Evolutionary conservation across 2,329 filamentous ascomycete genomes (phyloP).

Genomic region (Penicillium nordicum): DNA sequence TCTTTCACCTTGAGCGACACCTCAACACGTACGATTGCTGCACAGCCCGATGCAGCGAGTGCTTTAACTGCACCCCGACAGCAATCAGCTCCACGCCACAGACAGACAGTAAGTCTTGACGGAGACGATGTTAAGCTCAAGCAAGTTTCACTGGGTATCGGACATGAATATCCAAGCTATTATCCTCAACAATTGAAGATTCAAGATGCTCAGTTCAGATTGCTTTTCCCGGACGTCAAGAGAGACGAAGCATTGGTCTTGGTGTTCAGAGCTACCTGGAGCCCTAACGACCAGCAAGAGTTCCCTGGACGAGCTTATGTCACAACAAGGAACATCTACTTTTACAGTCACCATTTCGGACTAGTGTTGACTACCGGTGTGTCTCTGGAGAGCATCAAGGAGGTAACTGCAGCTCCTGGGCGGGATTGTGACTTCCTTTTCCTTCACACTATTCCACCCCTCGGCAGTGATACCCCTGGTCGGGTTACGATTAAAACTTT

Average conservation of each 20-base stretch:
- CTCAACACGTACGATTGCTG: conserved; percentile 20
- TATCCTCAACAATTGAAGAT: conserved; percentile 80
- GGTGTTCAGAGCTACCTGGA: conserved; percentile 92
- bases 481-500: conserved; percentile 89
- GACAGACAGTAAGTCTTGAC: conserved; percentile 57
- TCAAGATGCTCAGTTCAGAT: conserved; percentile 89
- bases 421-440: conserved; percentile 92
- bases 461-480: conserved; percentile 61
- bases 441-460: conserved; percentile 68
- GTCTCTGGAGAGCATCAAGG: conserved; percentile 70
- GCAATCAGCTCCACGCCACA: conserved; percentile 41
- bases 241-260: conserved; percentile 78
- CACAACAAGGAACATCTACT: conserved; percentile 83
- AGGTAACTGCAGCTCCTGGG: conserved; percentile 85
- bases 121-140: conserved; percentile 39
- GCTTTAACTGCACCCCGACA: conserved; percentile 21
- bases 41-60: conserved; percentile 21
- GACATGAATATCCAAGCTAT: conserved; percentile 62
- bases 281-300: conserved; percentile 68
- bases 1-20: conserved; percentile 27
- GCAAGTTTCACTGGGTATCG: conserved; percentile 30
- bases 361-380: conserved; percentile 80
- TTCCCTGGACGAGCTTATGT: conserved; percentile 85
- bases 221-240: conserved; percentile 79
- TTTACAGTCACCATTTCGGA: conserved; percentile 93